These are phyloP conservation scores for Hura crepitans DNA, from an alignment of 441 rosid species.

Conservation along the genomic window DNA sequence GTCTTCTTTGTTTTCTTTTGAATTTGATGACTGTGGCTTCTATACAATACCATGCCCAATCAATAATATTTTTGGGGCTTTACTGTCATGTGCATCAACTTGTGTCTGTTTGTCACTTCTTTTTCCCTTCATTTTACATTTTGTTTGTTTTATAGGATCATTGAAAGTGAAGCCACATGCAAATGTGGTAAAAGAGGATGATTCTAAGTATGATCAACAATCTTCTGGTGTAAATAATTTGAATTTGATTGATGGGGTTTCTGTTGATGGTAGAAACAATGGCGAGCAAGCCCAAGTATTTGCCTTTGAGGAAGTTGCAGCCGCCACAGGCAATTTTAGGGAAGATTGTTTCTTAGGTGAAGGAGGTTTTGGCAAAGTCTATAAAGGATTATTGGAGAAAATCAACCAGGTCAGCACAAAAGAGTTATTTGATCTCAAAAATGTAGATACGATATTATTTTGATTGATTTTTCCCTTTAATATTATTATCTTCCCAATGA, in stretches of 20 bases:
- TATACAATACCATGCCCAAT: not conserved
- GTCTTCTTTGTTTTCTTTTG: conserved; percentile 20
- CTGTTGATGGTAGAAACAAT: conserved; percentile 28
- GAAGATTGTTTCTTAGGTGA: conserved; percentile 62
- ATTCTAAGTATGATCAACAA: conserved; percentile 36
- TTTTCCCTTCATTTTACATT: conserved; percentile 14
- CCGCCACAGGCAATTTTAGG: conserved; percentile 46
- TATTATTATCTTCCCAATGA: no score
- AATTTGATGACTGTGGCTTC: conserved; percentile 18
- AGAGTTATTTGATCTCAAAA: not conserved
- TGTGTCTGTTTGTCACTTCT: conserved; percentile 8
- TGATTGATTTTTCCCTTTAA: no score
- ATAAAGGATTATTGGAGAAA: conserved; percentile 49
- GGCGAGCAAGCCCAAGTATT: conserved; percentile 38
- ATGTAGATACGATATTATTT: not conserved
- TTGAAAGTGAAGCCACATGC: conserved; percentile 34
- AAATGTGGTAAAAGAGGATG: conserved; percentile 32
- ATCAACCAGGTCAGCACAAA: conserved; percentile 43
- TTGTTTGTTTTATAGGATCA: conserved; percentile 30
- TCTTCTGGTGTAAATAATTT: conserved; percentile 39
- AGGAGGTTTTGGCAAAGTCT: conserved; percentile 85
- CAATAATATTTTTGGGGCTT: conserved; percentile 12
- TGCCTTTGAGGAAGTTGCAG: conserved; percentile 46
- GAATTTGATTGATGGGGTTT: conserved; percentile 39
- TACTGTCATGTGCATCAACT: conserved; percentile 17